Base-by-base conservation (phyloP, 139 green algal species). In the Closterium sp. region DNA sequence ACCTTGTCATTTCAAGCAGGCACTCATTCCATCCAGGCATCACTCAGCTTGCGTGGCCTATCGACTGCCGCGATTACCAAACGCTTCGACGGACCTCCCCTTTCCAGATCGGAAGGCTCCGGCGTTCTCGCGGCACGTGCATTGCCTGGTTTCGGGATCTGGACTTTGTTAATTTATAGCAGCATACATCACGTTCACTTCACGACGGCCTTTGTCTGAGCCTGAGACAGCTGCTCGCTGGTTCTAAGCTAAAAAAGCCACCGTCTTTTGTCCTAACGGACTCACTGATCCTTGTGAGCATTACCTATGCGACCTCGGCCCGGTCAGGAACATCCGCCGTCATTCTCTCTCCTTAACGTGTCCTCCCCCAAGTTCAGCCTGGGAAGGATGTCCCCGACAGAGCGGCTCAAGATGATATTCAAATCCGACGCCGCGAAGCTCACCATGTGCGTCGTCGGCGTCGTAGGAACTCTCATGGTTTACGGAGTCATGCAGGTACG, bases 401-500 rank as follows among this genome's bases (percentile, higher is more conserved):
- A 73, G 50, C 50, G 50, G 50, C 13, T 73, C 13, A 73, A 73
- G 50, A 11, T 2, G 50, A 17, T 73, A 17, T 73, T 93, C 28
- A 70, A 30, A 70, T 90, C 90, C 38, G 90, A 93, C 5, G 70
- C 90, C 28, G 90, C 31, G 31, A 93, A 86, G 91, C 31, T 94
- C 2, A 88, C 45, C 1, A 89, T 42, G 84, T 92, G 62, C 85
- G 86, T 89, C 11, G 38, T 86, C 2, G 97, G 96, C 31, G 96
- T 98, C 29, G 93, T 98, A 2, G 95, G 96, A 5, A 97, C 95
- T 31, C 95, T 98, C 1, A 95, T 97, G 91, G 19, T 97, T 5
- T 98, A 98, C 94, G 97, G 97, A 85, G 95, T 98, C 10, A 93
- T 98, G 62, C 97, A 97, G 95, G 96, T 96, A 79, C 31, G 93